Conservation (phyloP, 2,329 filamentous ascomycete species). For the Pestalotiopsis fici region DNA sequence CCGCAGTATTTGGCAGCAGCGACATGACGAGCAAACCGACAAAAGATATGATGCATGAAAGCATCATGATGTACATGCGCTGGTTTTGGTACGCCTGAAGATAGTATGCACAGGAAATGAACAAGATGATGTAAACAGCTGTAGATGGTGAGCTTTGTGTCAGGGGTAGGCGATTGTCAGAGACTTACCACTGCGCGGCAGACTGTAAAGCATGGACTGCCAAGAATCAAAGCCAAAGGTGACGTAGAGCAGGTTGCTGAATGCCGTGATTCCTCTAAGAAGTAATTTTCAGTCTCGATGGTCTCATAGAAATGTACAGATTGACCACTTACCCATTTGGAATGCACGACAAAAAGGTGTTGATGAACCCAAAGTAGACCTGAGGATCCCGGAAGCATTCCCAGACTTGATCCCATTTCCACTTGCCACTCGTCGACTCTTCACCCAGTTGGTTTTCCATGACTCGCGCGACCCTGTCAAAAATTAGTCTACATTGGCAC, state of each 20-base stretch:
- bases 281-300: neutral
- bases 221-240: conserved; percentile 28
- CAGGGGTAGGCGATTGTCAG: conserved; percentile 19
- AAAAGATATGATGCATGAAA: conserved; percentile 30
- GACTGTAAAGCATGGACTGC: conserved; percentile 32
- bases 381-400: conserved; percentile 30
- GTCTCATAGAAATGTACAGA: neutral
- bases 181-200: conserved; percentile 29
- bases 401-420: conserved; percentile 28
- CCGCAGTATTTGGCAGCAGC: conserved; percentile 21
- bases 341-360: conserved; percentile 31
- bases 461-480: conserved; percentile 21
- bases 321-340: conserved; percentile 29
- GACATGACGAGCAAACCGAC: conserved; percentile 30
- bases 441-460: conserved; percentile 27
- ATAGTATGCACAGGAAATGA: neutral
- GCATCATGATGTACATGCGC: conserved; percentile 24
- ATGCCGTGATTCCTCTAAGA: neutral
- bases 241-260: conserved; percentile 28
- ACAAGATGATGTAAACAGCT: neutral
- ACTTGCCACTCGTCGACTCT: conserved; percentile 25
- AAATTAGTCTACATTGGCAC: neutral
- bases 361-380: conserved; percentile 35
- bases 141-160: neutral
- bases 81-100: neutral